A percentile compares a stretch with the other conserved stretches of the same genome.
These are phyloP conservation scores for Candida pini DNA, from an alignment of 805 yeast genomes.

Conservation along the genomic window DNA sequence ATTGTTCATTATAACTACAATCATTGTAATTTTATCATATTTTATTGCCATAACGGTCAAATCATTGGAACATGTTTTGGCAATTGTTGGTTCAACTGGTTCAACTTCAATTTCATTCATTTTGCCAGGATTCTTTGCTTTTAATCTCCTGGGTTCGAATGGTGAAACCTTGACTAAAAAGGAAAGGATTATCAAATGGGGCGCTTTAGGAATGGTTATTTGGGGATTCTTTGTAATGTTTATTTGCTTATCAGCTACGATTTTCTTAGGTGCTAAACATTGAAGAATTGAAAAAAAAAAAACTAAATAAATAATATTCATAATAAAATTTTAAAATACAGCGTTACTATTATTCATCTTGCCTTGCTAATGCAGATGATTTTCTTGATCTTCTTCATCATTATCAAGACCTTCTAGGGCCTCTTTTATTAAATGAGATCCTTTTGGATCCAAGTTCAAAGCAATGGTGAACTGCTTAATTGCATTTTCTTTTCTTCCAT, in stretches of 20 bases:
- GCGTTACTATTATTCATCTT: too few species aligned
- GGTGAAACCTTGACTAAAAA: slow-evolving; percentile 9
- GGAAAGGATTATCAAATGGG: slow-evolving; percentile 33
- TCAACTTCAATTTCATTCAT: slow-evolving; percentile 89
- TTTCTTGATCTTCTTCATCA: slow-evolving; percentile 13
- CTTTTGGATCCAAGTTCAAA: slow-evolving; percentile 86
- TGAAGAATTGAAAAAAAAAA: slow-evolving; percentile 3
- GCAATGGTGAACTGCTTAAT: slow-evolving; percentile 84
- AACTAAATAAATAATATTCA: background rate
- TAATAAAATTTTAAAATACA: too few species aligned
- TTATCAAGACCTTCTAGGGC: slow-evolving; percentile 56
- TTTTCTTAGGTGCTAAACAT: slow-evolving; percentile 30
- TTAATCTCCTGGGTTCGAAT: slow-evolving; percentile 56
- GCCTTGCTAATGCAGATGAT: slow-evolving; percentile 9
- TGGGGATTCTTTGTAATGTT: slow-evolving; percentile 74
- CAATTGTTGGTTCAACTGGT: slow-evolving; percentile 90
- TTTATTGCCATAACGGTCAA: slow-evolving; percentile 57
- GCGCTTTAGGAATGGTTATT: slow-evolving; percentile 49
- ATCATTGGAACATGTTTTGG: slow-evolving; percentile 76
- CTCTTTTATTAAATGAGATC: slow-evolving; percentile 76
- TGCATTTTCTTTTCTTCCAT: slow-evolving; percentile 71
- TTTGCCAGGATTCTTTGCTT: slow-evolving; percentile 84
- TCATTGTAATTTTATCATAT: slow-evolving; percentile 50
- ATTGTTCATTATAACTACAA: slow-evolving; percentile 35
- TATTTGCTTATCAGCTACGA: slow-evolving; percentile 44